Conservation (phyloP, 78 protist genomes). For the Guillardia theta region DNA sequence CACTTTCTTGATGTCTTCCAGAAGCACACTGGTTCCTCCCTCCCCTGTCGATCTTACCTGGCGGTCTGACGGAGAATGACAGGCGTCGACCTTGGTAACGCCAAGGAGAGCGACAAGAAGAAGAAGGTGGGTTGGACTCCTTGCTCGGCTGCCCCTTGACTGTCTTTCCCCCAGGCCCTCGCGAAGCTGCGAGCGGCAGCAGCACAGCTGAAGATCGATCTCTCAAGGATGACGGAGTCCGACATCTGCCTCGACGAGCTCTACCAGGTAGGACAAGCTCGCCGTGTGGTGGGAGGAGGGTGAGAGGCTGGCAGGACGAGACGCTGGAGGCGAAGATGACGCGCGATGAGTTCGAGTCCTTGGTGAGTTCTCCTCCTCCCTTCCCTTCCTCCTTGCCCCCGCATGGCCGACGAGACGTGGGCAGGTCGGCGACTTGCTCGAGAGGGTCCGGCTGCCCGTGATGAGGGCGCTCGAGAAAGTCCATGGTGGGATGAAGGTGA, state of each 20-base stretch:
- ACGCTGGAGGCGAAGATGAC: slow-evolving; percentile 38
- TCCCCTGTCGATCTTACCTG: too few relatives aligned
- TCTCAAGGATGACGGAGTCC: background rate
- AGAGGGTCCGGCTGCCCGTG: background rate
- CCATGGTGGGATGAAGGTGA: background rate
- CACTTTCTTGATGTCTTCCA: slow-evolving; percentile 60
- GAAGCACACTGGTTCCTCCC: too few relatives aligned
- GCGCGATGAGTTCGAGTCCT: background rate
- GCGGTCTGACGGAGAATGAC: too few relatives aligned
- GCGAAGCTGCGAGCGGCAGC: background rate
- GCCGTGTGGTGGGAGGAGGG: background rate
- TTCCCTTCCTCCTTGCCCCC: background rate
- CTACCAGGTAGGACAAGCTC: background rate
- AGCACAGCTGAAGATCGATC: background rate
- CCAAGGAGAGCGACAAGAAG: slow-evolving; percentile 33
- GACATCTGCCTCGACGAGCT: slow-evolving; percentile 40
- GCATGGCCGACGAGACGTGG: background rate
- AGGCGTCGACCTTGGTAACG: background rate
- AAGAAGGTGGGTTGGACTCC: background rate
- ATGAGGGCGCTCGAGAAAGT: background rate
- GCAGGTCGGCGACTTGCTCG: background rate
- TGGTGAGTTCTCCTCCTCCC: background rate
- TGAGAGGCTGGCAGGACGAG: slow-evolving; percentile 6
- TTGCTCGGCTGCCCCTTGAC: background rate
- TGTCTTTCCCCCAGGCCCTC: background rate